Evolutionary conservation across 345 rosid species (phyloP), one percentile per base, ranked within the genome.

Genomic region (Orychophragmus violaceus): DNA sequence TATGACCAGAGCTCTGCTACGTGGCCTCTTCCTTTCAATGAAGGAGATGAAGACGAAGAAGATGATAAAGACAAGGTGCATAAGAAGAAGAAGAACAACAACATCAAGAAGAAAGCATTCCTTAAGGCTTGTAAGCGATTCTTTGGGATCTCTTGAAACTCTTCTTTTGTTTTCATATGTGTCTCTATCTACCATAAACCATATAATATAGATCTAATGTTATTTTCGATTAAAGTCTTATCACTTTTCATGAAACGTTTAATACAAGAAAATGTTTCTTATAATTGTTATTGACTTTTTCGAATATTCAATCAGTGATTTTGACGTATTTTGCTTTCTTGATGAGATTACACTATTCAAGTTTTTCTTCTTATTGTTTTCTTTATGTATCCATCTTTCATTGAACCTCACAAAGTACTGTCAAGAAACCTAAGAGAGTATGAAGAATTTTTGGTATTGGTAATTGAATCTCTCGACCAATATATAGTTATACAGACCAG

Each of bases 51-150:
- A 42, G 83, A 69, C 1, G 85, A 75, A 9, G 80, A 62, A 14
- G 60, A 22, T 42, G 69, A 27, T 23, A 77, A 50, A 18, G 78
- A 36, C 5, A 58, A 28, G 36, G 49, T 45, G 32, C 53, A 58
- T 52, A 74, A 62, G 66, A 53, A 68, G 66, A 84, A 85, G 82
- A 84, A 72, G 75, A 82, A 71, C 68, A 57, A 56, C 29, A 76
- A 12, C 66, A 18, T 41, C 32, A 74, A 74, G 69, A 67, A 6
- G 33, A 82, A 72, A 72, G 69, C 80, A 80, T 80, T 89, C 79
- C 45, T 89, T 2, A 83, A 77, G 76, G 88, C 90, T 62, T 89
- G 98, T 76, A 93, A 84, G 81, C 85, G 82, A 10, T 66, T 91
- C 68, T 71, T 89, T 62, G 89, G 96, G 68, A 67, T 82, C 52